Base-by-base conservation (phyloP, 352 stramenopile genomes). In the Phytophthora meadii region DNA sequence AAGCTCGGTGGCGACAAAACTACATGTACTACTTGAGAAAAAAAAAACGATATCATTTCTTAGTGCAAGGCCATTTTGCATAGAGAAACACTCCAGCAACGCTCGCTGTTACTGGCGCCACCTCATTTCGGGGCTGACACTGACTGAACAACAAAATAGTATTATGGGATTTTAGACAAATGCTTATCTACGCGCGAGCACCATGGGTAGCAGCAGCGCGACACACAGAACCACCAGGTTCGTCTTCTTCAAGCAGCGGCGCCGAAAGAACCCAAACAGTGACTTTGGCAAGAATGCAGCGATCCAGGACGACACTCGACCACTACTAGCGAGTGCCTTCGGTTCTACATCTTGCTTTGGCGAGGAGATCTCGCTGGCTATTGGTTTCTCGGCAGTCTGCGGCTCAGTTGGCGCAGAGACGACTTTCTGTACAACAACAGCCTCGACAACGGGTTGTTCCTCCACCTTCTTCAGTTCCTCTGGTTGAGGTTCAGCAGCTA, bases 161-260 rank as follows among this genome's bases (percentile, higher is more conserved):
- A 70, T 64, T 66, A 42, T 54, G 37, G 28, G 25, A 17, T 58
- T 48, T 47, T 53, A 61, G 30, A 34, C 30, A 11, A 34, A 2
- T 34, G 30, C 36, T 75, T 77, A 78, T 72, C 47, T 69, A 39
- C 65, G 70, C 15, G 61, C 50, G 14, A 81, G 61, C 22, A 76
- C 61, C 44, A 81, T 61, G 3, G 73, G 73, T 22, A 81, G 56
- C 39, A 79, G 41, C 54, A 81, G 61, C 27, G 73, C 73, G 15
- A 81, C 61, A 41, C 73, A 79, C 1, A 81, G 59, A 40, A 81
- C 19, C 30, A 76, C 61, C 5, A 81, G 28, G 55, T 72, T 81
- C 17, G 73, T 79, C 66, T 65, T 72, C 53, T 76, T 70, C 50
- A 81, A 61, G 51, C 66, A 77, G 46, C 73, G 73, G 25, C 25